phyloP scores from a whole-genome alignment of 108 stramenopile species.

The Conticribra weissflogii region DNA sequence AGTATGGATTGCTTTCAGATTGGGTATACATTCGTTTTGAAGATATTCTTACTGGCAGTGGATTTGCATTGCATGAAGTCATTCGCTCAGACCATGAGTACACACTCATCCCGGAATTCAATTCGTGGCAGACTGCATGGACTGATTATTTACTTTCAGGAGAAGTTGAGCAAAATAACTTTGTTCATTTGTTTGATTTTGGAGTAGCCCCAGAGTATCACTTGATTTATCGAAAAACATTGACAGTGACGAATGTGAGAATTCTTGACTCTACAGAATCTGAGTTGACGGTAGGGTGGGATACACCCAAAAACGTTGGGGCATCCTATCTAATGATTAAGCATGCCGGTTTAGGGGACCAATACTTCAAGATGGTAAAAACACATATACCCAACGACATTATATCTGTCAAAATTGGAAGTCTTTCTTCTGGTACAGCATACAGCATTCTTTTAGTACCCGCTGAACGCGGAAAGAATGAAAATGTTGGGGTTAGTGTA shows the following conservation, averaged over 20 bases:
- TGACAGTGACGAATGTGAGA: background rate
- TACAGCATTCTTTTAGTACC: conserved; percentile 15
- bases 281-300: conserved; percentile 12
- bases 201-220: conserved; percentile 24
- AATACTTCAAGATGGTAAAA: conserved; percentile 31
- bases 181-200: conserved; percentile 39
- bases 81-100: conserved; percentile 29
- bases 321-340: conserved; percentile 11
- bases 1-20: conserved; percentile 15
- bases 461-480: background rate
- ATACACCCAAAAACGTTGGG: background rate
- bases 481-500: background rate
- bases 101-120: conserved; percentile 24
- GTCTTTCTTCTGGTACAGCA: conserved; percentile 20
- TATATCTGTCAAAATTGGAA: background rate
- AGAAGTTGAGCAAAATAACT: conserved; percentile 14
- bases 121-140: conserved; percentile 45
- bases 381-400: conserved; percentile 2
- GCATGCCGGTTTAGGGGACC: conserved; percentile 5
- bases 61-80: conserved; percentile 22
- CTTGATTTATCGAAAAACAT: conserved; percentile 8
- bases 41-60: conserved; percentile 10
- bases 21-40: conserved; percentile 42
- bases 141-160: conserved; percentile 32
- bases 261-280: conserved; percentile 20